Conservation (phyloP, 148 eudicot genomes). For the Camellia sinensis region DNA sequence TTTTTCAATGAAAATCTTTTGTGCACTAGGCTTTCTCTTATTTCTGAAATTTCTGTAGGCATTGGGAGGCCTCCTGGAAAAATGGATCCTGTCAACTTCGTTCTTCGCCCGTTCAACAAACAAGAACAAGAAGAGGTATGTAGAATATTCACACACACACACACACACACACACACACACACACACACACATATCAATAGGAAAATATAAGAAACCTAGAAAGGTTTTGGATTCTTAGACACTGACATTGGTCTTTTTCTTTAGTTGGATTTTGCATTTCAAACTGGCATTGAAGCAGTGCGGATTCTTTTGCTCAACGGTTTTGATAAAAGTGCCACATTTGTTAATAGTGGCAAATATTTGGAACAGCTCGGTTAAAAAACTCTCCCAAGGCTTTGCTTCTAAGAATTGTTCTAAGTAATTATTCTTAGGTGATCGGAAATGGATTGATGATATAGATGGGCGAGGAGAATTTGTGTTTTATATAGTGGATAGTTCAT, state of each 20-base stretch:
- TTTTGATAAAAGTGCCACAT: slow-evolving; percentile 77
- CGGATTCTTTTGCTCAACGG: slow-evolving; percentile 77
- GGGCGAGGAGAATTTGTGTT: not conserved
- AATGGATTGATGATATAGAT: not conserved
- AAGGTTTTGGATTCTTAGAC: not conserved
- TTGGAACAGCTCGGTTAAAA: slow-evolving; percentile 42
- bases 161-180: too few species aligned
- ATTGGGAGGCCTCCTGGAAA: slow-evolving; percentile 97
- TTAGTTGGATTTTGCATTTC: slow-evolving; percentile 85
- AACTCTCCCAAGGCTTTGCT: not conserved
- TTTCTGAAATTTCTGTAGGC: slow-evolving; percentile 38
- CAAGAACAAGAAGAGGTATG: slow-evolving; percentile 82
- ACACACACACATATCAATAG: not conserved
- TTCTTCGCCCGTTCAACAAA: slow-evolving; percentile 69
- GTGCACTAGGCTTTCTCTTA: too few species aligned
- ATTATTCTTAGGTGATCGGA: not conserved
- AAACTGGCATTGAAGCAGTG: slow-evolving; percentile 73
- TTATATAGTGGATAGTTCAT: not conserved
- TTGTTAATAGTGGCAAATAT: slow-evolving; percentile 58
- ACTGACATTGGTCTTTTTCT: not conserved
- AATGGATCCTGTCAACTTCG: slow-evolving; percentile 75
- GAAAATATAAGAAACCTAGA: not conserved
- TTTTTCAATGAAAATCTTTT: too few species aligned
- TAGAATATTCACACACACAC: not conserved
- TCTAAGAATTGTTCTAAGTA: slow-evolving; percentile 7